phyloP scores from a whole-genome alignment of 2,329 filamentous ascomycete species.

The Trichophyton benhamiae region DNA sequence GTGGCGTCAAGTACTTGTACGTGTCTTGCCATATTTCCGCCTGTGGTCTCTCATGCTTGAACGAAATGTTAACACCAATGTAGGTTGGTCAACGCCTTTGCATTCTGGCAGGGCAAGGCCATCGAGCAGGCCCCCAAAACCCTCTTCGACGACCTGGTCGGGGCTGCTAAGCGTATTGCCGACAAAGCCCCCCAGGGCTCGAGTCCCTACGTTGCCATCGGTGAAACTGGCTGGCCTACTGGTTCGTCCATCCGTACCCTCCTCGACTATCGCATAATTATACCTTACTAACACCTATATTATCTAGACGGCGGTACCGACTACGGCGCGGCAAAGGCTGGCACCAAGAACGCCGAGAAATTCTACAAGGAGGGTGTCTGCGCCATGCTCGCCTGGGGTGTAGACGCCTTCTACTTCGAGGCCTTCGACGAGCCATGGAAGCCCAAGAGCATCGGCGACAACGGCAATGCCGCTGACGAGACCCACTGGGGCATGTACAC shows the following conservation, averaged over 20 bases:
- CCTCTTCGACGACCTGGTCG: slow-evolving; percentile 56
- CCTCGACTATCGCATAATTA: not conserved
- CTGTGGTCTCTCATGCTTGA: not conserved
- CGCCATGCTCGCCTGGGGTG: slow-evolving; percentile 50
- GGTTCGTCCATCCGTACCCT: slow-evolving; percentile 20
- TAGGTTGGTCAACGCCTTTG: slow-evolving; percentile 55
- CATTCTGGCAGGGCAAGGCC: slow-evolving; percentile 57
- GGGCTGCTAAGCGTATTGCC: slow-evolving; percentile 53
- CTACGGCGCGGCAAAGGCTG: slow-evolving; percentile 50
- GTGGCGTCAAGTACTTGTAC: slow-evolving; percentile 48
- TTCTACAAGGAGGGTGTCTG: slow-evolving; percentile 55
- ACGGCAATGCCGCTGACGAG: slow-evolving; percentile 50
- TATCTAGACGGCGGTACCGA: slow-evolving; percentile 41
- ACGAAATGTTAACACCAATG: not conserved
- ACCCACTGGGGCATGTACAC: slow-evolving; percentile 59
- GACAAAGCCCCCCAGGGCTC: slow-evolving; percentile 41
- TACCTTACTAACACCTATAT: not conserved
- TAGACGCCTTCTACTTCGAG: slow-evolving; percentile 62
- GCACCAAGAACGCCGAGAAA: slow-evolving; percentile 44
- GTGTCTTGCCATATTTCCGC: slow-evolving; percentile 10
- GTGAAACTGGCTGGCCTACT: slow-evolving; percentile 57
- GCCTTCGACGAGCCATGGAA: slow-evolving; percentile 64
- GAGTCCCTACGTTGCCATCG: slow-evolving; percentile 54
- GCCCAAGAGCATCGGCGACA: slow-evolving; percentile 50
- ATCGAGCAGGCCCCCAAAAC: slow-evolving; percentile 47